Evolutionary conservation across 1,139 yeast genomes (phyloP).

Genomic region (Hanseniaspora sp.): DNA sequence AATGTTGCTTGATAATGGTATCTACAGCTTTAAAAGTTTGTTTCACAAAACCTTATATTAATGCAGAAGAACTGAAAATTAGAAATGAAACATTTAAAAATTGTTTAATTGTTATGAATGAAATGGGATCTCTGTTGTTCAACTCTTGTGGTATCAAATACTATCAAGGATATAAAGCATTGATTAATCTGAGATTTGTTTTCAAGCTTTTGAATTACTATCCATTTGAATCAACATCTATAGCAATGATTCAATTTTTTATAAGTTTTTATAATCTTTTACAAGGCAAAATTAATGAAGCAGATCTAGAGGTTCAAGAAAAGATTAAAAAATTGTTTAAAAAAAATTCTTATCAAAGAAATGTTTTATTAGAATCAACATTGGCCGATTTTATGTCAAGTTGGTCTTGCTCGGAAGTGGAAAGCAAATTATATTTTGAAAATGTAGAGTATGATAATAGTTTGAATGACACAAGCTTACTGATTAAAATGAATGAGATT

Average conservation of each 20-base stretch:
- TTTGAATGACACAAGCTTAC: neutral
- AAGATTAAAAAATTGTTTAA: slow-evolving; percentile 1
- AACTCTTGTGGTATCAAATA: slow-evolving; percentile 16
- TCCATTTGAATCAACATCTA: slow-evolving; percentile 14
- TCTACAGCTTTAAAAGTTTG: slow-evolving; percentile 11
- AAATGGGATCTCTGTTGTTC: slow-evolving; percentile 16
- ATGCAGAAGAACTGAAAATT: neutral
- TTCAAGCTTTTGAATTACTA: slow-evolving; percentile 15
- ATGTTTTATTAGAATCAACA: neutral
- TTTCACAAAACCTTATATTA: neutral
- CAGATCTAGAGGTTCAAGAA: neutral
- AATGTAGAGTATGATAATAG: neutral
- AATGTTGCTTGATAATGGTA: slow-evolving; percentile 12
- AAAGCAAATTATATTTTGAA: neutral
- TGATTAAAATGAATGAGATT: neutral
- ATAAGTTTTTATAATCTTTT: slow-evolving; percentile 8
- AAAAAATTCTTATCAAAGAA: slow-evolving; percentile 8
- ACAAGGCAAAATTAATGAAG: neutral
- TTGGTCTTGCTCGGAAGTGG: neutral
- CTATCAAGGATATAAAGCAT: slow-evolving; percentile 16
- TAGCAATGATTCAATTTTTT: slow-evolving; percentile 16
- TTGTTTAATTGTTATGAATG: slow-evolving; percentile 12
- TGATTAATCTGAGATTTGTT: slow-evolving; percentile 15
- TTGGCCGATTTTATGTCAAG: slow-evolving; percentile 7
- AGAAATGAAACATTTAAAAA: slow-evolving; percentile 3